These are phyloP conservation scores for Podaxis carcinomalis DNA, from an alignment of 768 basidiomycete genomes.

Conservation along the genomic window DNA sequence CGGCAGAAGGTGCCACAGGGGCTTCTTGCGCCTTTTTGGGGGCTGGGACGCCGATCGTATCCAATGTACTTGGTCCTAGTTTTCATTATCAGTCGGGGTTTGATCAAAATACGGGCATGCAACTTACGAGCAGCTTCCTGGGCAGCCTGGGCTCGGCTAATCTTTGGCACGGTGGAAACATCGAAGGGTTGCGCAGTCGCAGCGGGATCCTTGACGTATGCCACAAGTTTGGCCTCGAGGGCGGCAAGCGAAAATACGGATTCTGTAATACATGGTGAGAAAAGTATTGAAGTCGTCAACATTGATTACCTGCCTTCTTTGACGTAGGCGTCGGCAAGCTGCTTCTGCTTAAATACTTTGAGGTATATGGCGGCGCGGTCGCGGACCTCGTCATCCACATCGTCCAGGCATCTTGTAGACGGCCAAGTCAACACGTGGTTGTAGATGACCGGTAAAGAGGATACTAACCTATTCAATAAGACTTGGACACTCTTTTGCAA, in stretches of 20 bases:
- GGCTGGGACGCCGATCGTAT: constrained; percentile 74
- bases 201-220: constrained; percentile 83
- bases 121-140: constrained; percentile 81
- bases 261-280: constrained; percentile 46
- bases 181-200: constrained; percentile 79
- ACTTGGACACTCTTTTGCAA: constrained; percentile 86
- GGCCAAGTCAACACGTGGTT: constrained; percentile 6
- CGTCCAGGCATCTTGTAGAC: constrained; percentile 79
- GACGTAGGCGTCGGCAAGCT: constrained; percentile 81
- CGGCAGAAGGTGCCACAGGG: constrained; percentile 76
- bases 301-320: constrained; percentile 67
- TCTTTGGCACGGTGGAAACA: constrained; percentile 80
- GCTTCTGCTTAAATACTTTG: constrained; percentile 73
- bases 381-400: constrained; percentile 98
- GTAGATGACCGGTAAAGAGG: not conserved
- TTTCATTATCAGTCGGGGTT: constrained; percentile 10
- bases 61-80: constrained; percentile 81
- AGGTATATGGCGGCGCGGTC: constrained; percentile 97
- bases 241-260: constrained; percentile 90
- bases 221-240: constrained; percentile 87
- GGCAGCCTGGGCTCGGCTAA: constrained; percentile 89
- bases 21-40: constrained; percentile 52
- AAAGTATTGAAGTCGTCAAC: not conserved
- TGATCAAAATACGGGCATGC: not conserved
- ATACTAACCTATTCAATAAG: constrained; percentile 70